Percentiles rank a stretch among this genome's conserved stretches.
phyloP scores from a whole-genome alignment of 2,329 filamentous ascomycete genomes.

The Corniculantispora saksenae region DNA sequence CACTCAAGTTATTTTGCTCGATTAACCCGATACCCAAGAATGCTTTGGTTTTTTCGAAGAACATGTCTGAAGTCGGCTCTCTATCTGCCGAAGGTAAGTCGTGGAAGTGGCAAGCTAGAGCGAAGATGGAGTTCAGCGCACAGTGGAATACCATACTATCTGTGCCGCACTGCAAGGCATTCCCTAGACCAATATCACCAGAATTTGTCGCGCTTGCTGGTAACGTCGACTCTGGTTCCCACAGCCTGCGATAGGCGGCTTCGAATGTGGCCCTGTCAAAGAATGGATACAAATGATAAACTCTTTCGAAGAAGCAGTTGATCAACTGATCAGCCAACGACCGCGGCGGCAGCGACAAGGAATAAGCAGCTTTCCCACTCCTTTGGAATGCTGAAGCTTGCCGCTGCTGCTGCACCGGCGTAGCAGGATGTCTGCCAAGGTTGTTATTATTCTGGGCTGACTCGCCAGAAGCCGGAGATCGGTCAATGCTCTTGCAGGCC shows the following conservation, averaged over 20 bases:
- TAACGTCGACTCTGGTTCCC: constrained; percentile 30
- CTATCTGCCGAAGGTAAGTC: constrained; percentile 29
- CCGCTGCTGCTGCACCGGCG: constrained; percentile 18
- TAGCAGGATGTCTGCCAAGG: not conserved
- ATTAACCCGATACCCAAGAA: not conserved
- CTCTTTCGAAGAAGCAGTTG: constrained; percentile 38
- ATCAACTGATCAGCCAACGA: constrained; percentile 43
- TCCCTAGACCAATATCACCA: constrained; percentile 1
- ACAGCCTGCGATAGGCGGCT: constrained; percentile 40
- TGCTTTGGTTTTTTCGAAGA: constrained; percentile 36
- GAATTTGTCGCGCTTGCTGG: not conserved
- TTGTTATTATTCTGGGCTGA: not conserved
- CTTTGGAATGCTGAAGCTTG: constrained; percentile 31
- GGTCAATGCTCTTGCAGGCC: constrained; percentile 31
- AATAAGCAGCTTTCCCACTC: too few species aligned
- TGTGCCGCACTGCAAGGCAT: constrained; percentile 28
- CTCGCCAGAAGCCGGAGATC: constrained; percentile 9
- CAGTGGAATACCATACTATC: constrained; percentile 42
- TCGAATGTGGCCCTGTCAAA: constrained; percentile 45
- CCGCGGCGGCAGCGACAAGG: constrained; percentile 45
- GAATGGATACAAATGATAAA: constrained; percentile 46
- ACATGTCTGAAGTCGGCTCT: constrained; percentile 28
- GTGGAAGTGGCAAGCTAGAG: constrained; percentile 42
- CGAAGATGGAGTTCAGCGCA: constrained; percentile 45
- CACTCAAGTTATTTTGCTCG: not conserved